Base-by-base conservation (phyloP, 345 rosid genomes). In the Nasturtium officinale region DNA sequence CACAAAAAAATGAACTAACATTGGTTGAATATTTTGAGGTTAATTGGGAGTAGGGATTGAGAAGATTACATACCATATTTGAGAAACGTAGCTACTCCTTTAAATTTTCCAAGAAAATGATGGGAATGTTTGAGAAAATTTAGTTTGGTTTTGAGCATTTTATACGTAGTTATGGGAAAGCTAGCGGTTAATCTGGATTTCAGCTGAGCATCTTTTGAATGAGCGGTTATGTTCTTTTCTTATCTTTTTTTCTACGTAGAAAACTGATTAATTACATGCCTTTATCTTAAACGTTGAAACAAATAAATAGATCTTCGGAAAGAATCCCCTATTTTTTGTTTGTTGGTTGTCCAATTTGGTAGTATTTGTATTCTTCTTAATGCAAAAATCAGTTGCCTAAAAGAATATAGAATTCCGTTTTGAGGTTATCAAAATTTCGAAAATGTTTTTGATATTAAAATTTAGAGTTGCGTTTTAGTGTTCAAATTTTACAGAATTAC, bases 121-220 rank as follows among this genome's bases (percentile, higher is more conserved):
- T 50, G 12, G 29, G 82, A 30, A 73, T 79, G 63, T 23, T 48
- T 30, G 84, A 63, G 83, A 86, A 75, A 77, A 61, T 72, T 72
- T 65, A 62, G n/a, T 3, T 55, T 15, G 54, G 3, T 71, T 71
- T 65, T 46, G 73, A 72, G 67, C 29, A 69, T 7, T 64, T 21
- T 76, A 69, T 62, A 61, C 47, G 10, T 17, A 58, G 62, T 51
- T 9, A 52, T 9, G 13, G 57, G 45, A 42, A 67, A 76, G 53
- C 6, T 52, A 76, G 50, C 60, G 79, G 79, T 69, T 45, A 17
- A 42, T 62, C 79, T 54, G 3, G 58, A 69, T 43, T 76, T 67
- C 45, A 76, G 74, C 65, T 59, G 17, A 0, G 21, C 5, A 38
- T 3, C 9, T 50, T 58, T 66, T 20, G n/a, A 59, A 67, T 28